phyloP scores from a whole-genome alignment of 2,329 filamentous ascomycete species.

The Alternaria infectoria region DNA sequence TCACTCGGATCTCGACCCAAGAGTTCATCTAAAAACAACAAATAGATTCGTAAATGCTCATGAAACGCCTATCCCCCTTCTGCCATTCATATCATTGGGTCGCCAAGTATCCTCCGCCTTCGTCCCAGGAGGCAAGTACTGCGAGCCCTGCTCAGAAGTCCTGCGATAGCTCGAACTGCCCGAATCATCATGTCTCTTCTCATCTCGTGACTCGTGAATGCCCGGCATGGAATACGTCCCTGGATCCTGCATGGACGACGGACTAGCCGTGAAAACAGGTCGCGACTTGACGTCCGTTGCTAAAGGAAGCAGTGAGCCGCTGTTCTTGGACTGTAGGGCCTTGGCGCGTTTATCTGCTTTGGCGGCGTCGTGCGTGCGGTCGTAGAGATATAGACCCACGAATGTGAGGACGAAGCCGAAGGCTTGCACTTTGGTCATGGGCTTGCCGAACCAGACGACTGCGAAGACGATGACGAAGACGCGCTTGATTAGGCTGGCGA shows the following conservation, averaged over 20 bases:
- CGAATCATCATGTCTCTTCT: conserved; percentile 64
- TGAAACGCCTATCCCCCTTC: conserved; percentile 31
- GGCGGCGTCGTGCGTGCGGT: conserved; percentile 85
- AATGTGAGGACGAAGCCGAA: conserved; percentile 89
- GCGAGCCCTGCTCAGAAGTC: conserved; percentile 48
- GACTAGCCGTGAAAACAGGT: conserved; percentile 48
- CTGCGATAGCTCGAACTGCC: conserved; percentile 56
- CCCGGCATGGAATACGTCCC: conserved; percentile 36
- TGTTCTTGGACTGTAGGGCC: conserved; percentile 66
- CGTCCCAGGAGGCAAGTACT: conserved; percentile 78
- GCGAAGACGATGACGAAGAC: conserved; percentile 96
- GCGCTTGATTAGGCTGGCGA: conserved; percentile 93
- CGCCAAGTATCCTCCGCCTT: conserved; percentile 86
- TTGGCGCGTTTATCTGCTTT: conserved; percentile 82
- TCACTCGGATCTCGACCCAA: neutral
- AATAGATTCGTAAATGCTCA: conserved; percentile 13
- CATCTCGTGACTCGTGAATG: conserved; percentile 49
- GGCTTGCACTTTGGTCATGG: conserved; percentile 82
- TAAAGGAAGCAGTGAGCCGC: conserved; percentile 71
- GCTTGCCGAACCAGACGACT: conserved; percentile 93
- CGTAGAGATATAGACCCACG: conserved; percentile 91
- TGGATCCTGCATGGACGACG: conserved; percentile 46
- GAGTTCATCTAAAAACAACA: neutral
- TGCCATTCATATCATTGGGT: conserved; percentile 32
- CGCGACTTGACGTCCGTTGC: conserved; percentile 45